A percentile compares a stretch with the other conserved stretches of the same genome.
Conservation (phyloP, 192 early-diverging fungal genomes). For the Entomortierella parvispora region DNA sequence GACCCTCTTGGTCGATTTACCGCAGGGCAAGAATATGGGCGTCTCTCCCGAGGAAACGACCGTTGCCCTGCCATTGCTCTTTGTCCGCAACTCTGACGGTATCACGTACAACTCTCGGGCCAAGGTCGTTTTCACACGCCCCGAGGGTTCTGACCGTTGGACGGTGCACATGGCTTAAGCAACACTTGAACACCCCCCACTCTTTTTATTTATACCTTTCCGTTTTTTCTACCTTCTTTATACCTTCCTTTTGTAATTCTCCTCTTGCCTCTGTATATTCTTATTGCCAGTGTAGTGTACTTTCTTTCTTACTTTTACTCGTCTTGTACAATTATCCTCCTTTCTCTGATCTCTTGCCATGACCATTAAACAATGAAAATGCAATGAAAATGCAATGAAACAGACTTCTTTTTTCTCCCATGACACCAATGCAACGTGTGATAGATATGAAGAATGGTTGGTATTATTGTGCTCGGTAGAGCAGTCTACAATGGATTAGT, state of each 20-base stretch:
- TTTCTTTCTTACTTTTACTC: not conserved
- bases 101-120: conserved; percentile 50
- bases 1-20: conserved; percentile 35
- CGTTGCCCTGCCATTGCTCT: conserved; percentile 28
- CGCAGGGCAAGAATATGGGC: conserved; percentile 23
- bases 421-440: too few species aligned
- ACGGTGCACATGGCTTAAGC: conserved; percentile 32
- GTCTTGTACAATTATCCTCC: not conserved
- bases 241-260: not conserved
- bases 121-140: conserved; percentile 36
- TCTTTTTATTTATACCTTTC: not conserved
- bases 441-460: too few species aligned
- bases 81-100: conserved; percentile 37
- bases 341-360: not conserved
- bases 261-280: not conserved
- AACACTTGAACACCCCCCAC: not conserved
- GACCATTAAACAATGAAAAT: too few species aligned
- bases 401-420: not conserved
- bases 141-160: conserved; percentile 38
- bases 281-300: conserved; percentile 1
- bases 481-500: too few species aligned
- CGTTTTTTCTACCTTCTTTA: not conserved
- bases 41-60: conserved; percentile 16
- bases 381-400: not conserved
- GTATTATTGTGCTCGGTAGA: too few species aligned